Conservation (phyloP, 2,329 filamentous ascomycete genomes). For the Lachnellula occidentalis region DNA sequence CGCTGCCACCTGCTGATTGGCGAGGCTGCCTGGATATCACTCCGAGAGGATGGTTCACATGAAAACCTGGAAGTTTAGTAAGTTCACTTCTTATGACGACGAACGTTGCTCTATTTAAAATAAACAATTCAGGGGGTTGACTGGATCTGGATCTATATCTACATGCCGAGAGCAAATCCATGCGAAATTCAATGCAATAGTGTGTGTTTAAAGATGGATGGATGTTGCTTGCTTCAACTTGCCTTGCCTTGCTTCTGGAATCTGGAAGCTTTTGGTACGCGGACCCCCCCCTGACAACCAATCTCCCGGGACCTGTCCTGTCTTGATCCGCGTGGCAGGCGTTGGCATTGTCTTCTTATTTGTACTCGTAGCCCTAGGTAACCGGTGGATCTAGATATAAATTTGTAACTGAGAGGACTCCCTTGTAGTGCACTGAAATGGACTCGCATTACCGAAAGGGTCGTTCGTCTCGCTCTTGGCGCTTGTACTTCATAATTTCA, state of each 20-base stretch:
- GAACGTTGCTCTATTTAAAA: neutral
- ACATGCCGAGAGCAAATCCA: too few species aligned
- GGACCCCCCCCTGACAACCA: neutral
- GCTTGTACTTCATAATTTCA: neutral
- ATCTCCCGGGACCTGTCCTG: constrained; percentile 2
- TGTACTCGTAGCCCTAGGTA: constrained; percentile 2
- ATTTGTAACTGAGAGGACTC: neutral
- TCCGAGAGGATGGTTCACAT: neutral
- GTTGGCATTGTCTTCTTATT: neutral
- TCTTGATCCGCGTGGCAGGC: neutral
- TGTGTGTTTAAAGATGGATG: too few species aligned
- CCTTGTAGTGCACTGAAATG: too few species aligned
- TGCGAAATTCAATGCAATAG: too few species aligned
- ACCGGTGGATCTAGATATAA: neutral
- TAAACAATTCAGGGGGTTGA: neutral
- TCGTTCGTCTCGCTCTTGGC: neutral
- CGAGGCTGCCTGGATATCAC: neutral
- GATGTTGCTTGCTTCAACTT: neutral
- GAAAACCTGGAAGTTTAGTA: neutral
- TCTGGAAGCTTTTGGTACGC: neutral
- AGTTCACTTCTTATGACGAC: neutral
- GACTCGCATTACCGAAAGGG: too few species aligned
- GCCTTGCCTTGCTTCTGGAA: neutral
- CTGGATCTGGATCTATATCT: neutral
- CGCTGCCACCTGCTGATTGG: neutral